Base-by-base conservation (phyloP, 2,329 filamentous ascomycete genomes). In the Beauveria rudraprayagi region DNA sequence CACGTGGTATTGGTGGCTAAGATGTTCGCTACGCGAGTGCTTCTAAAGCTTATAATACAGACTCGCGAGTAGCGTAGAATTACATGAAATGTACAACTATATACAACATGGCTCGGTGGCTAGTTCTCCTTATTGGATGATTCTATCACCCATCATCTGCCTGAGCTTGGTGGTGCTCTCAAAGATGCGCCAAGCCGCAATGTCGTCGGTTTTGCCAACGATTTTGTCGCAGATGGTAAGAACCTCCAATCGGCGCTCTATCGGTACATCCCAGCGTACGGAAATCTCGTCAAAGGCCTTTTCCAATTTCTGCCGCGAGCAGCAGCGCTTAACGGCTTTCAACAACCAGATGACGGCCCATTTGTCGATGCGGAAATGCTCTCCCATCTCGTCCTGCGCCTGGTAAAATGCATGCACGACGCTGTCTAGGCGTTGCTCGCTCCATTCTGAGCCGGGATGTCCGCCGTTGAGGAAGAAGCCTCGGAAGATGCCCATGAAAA, bases 401-500 rank as follows among this genome's bases (percentile, higher is more conserved):
- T 77, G 71, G 16, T 89, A 75, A 64, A 92, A 85, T 1, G 88
- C 83, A 9, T 78, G 72, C 80, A 89, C 89, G 11, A 91, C 83
- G 47, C 78, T 80, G 48, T 87, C 80, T 3, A 97, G 81, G n/a
- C 85, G 82, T 65, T 81, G 74, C 34, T 78, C 76, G 30, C 84
- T 91, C 93, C 94, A 99, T 14, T 84, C 80, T 0, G 86, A 86
- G 64, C 86, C 73, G 1, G 65, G 77, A 26, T 78, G 70, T 28
- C 85, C 86, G 11, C 92, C 93, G 69, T 96, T 87, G 2, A 77
- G 72, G 37, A 82, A 80, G 70, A 97, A 99, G 0, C 90, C 92
- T 67, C 91, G 88, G 75, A 97, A 90, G 3, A 97, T 78, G 8
- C 88, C 81, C 43, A 94, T 78, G 68, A 93, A 97, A 26, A 96